phyloP scores from a whole-genome alignment of 306 rosid genomes.

The Cicer bijugum region DNA sequence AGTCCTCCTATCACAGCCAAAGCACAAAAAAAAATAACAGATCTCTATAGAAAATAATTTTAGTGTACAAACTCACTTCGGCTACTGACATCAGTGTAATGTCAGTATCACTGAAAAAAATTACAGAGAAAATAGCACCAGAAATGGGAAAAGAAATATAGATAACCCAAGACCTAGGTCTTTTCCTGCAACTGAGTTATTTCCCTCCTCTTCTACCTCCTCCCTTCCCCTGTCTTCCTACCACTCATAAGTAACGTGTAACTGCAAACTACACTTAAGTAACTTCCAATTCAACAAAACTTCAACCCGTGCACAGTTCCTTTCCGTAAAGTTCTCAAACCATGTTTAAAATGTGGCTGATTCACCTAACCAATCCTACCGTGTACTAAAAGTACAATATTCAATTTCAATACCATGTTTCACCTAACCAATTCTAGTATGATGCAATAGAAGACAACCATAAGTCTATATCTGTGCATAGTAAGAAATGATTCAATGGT shows the following conservation, averaged over 20 bases:
- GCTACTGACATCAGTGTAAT: neutral
- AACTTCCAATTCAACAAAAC: slow-evolving; percentile 23
- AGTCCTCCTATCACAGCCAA: neutral
- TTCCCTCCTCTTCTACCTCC: neutral
- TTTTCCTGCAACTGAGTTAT: neutral
- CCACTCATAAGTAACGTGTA: neutral
- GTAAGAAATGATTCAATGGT: slow-evolving; percentile 15
- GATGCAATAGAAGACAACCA: slow-evolving; percentile 9
- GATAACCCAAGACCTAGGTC: neutral
- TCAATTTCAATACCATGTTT: slow-evolving; percentile 27
- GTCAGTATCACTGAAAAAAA: neutral
- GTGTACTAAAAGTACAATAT: neutral
- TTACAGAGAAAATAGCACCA: neutral
- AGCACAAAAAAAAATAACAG: neutral
- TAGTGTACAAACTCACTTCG: neutral
- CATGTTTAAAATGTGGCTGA: slow-evolving; percentile 9
- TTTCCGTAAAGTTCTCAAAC: slow-evolving; percentile 11
- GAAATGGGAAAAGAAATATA: too few relatives aligned
- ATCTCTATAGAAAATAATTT: neutral
- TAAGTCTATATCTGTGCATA: neutral
- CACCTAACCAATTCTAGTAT: neutral
- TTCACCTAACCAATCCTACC: slow-evolving; percentile 14
- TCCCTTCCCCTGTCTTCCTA: neutral
- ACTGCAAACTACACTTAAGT: neutral
- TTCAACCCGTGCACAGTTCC: slow-evolving; percentile 12